phyloP scores from a whole-genome alignment of 2,329 filamentous ascomycete species.

The Calonectria pteridis region DNA sequence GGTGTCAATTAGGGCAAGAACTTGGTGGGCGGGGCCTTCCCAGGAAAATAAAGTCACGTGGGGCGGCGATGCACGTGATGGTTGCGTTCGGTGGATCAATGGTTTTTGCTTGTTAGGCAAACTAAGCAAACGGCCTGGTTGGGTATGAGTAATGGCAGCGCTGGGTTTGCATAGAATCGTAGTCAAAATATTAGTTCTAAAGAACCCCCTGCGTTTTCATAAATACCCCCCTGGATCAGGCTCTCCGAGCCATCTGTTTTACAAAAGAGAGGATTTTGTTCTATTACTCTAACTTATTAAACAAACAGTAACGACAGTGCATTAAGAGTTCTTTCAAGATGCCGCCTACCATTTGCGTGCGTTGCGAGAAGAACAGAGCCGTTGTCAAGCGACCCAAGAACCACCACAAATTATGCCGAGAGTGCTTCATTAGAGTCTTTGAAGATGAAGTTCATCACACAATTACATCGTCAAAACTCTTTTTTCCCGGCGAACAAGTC shows the following conservation, averaged over 20 bases:
- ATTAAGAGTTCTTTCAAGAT: slow-evolving; percentile 60
- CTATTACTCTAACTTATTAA: not conserved
- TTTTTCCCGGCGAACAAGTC: slow-evolving; percentile 84
- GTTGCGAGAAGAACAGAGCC: slow-evolving; percentile 82
- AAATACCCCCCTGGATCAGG: not conserved
- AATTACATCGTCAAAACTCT: slow-evolving; percentile 84
- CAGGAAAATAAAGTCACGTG: not conserved
- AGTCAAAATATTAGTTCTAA: not conserved
- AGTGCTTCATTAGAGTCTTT: slow-evolving; percentile 88
- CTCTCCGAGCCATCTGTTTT: not conserved
- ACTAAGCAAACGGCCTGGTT: not conserved
- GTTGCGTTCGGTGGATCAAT: not conserved
- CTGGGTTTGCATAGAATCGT: slow-evolving; percentile 3
- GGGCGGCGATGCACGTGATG: slow-evolving; percentile 35
- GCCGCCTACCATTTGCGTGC: slow-evolving; percentile 81
- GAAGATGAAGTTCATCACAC: slow-evolving; percentile 96
- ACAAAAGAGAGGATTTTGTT: not conserved
- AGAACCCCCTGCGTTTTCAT: not conserved
- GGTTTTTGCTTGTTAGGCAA: not conserved
- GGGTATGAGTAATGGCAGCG: slow-evolving; percentile 22
- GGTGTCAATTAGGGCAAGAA: slow-evolving; percentile 54
- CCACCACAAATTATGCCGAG: slow-evolving; percentile 90
- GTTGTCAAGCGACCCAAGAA: slow-evolving; percentile 96
- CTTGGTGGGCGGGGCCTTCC: not conserved
- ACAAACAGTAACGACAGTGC: not conserved